These are phyloP conservation scores for Aegle marmelos DNA, from an alignment of 345 rosid species.

Conservation along the genomic window DNA sequence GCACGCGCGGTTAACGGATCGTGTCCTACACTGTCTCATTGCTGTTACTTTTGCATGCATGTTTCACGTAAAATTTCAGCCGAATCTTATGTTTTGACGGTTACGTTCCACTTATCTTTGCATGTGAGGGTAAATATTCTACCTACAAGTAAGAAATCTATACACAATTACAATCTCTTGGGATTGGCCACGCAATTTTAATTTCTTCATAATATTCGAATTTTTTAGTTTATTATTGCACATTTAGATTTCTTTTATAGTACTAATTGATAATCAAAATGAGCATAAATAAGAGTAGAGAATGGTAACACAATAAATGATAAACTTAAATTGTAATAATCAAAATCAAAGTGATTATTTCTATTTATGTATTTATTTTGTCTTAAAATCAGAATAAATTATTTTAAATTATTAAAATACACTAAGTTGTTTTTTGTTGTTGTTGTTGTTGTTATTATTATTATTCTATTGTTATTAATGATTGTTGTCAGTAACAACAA, in stretches of 20 bases:
- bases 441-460: no score
- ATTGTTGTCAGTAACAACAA: no score
- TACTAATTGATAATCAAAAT: no score
- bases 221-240: background rate
- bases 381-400: no score
- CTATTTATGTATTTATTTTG: rapidly evolving
- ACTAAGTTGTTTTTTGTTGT: no score
- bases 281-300: rapidly evolving
- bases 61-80: slow-evolving; percentile 13
- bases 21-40: slow-evolving; percentile 18
- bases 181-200: background rate
- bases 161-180: background rate
- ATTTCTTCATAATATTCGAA: background rate
- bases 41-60: slow-evolving; percentile 22
- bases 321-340: no score
- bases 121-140: background rate
- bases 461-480: no score
- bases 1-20: slow-evolving; percentile 12
- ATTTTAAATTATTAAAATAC: no score
- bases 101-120: slow-evolving; percentile 3
- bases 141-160: background rate
- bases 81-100: background rate
- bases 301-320: no score
- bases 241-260: background rate
- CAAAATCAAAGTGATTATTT: rapidly evolving